Percentiles rank a stretch among this genome's conserved stretches.
These are phyloP conservation scores for Gremmenia infestans DNA, from an alignment of 2,329 filamentous ascomycete species.

Conservation along the genomic window DNA sequence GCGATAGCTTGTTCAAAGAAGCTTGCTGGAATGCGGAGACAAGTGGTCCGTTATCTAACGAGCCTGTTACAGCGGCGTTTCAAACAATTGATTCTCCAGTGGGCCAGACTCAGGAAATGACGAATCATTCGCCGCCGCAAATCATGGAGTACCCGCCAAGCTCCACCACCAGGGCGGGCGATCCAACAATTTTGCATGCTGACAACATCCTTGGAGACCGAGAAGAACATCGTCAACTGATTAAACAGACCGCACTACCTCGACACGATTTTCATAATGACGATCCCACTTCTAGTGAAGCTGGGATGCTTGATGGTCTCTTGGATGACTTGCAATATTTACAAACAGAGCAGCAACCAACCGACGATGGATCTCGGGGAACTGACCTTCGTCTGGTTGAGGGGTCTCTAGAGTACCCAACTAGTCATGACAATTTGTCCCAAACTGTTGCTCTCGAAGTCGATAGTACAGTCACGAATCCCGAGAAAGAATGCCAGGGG, in stretches of 20 bases:
- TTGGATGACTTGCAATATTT: background rate
- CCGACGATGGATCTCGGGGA: too few relatives aligned
- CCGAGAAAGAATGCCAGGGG: background rate
- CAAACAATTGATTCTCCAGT: background rate
- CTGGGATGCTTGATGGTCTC: background rate
- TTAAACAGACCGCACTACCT: background rate
- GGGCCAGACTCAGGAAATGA: too few relatives aligned
- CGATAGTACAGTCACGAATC: background rate
- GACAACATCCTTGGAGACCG: too few relatives aligned
- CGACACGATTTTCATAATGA: background rate
- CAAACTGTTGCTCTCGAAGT: background rate
- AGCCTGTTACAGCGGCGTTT: background rate
- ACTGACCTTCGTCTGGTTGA: too few relatives aligned
- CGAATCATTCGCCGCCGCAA: too few relatives aligned
- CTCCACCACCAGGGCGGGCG: too few relatives aligned
- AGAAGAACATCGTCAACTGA: too few relatives aligned
- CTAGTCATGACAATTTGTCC: background rate
- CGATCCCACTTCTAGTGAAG: slow-evolving; percentile 12
- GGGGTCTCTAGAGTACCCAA: background rate
- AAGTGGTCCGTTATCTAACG: background rate
- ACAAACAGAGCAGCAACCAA: background rate
- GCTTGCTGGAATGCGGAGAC: slow-evolving; percentile 10
- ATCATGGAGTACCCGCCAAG: too few relatives aligned
- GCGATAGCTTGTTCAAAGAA: slow-evolving; percentile 10
- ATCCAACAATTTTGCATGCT: too few relatives aligned